Base-by-base conservation (phyloP, 805 yeast species). In the Kazachstania kunashirensis region DNA sequence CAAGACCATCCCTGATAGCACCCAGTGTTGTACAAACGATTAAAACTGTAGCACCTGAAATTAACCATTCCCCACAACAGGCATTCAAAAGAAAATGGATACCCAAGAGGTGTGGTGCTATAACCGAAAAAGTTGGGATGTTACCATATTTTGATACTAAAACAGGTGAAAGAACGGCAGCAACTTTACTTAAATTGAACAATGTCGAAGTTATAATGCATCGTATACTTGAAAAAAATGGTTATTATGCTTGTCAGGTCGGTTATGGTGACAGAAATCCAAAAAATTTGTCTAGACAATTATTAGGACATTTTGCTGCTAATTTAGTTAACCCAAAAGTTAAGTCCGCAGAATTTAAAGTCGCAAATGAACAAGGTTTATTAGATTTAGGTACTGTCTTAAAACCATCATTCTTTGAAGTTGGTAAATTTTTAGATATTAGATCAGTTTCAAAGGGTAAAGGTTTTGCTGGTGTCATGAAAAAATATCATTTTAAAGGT, bases 381-480 rank as follows among this genome's bases (percentile, higher is more conserved):
- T 60, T 84, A 36, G 83, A 86, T 10, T 62, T 79, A 7, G 96
- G 96, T 4, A 77, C 86, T 2, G 75, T 77, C 50, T 62, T 92
- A 38, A 73, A 66, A 38, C 95, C 96, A 2, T 86, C 84, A 53
- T 88, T 80, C 60, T 89, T 89, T 58, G 71, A 76, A 39, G 68
- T 65, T 13, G 97, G 96, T 21, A 92, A 85, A 59, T 72, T 65
- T 41, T 88, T 92, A 19, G 98, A 92, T 57, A 65, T 85, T 36
- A 71, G 76, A 55, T 81, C 88, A 12, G 69, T 71, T 14, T 69
- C 88, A 36, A 89, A 85, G 59, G 98, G 98, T 63, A 92, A 92
- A 62, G 98, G 98, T 9, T 85, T 85, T 59, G 84, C 88, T 16
- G 98, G 98, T 75, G 97, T 89, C 17, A 92, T 92, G 96, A 89